Evolutionary conservation across 345 rosid species (phyloP).

Genomic region (Arabidopsis suecica): DNA sequence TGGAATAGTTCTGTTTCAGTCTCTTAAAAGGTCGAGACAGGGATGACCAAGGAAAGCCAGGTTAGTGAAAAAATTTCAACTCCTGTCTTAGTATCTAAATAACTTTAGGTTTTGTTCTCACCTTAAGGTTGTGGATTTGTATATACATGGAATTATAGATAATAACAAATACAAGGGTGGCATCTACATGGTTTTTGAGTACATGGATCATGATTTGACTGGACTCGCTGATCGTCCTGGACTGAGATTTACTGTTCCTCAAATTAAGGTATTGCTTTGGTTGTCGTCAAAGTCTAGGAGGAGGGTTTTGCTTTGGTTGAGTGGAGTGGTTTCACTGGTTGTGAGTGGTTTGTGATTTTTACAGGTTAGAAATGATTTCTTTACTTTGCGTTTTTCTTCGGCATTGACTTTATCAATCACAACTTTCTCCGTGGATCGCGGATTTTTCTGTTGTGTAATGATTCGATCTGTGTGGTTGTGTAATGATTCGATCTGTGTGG

Average conservation of each 20-base stretch:
- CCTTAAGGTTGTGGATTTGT: constrained; percentile 1
- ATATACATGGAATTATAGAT: constrained; percentile 50
- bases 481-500: constrained; percentile 9
- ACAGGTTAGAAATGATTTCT: too few species aligned
- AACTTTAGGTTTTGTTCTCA: neutral
- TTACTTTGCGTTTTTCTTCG: constrained; percentile 12
- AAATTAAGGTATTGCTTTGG: constrained; percentile 56
- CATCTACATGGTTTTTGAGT: too few species aligned
- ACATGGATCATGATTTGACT: too few species aligned
- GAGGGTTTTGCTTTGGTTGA: too few species aligned
- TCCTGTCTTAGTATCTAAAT: neutral
- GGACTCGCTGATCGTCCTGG: too few species aligned
- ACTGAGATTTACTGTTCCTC: too few species aligned
- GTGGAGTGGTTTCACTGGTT: too few species aligned
- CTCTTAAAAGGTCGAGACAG: constrained; percentile 70
- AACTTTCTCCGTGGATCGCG: constrained; percentile 5
- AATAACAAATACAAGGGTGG: constrained; percentile 93
- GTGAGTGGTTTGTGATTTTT: too few species aligned
- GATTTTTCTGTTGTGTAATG: neutral
- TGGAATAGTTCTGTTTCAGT: constrained; percentile 7
- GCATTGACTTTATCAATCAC: constrained; percentile 21
- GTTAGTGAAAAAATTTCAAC: constrained; percentile 38
- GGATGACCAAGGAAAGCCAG: constrained; percentile 89
- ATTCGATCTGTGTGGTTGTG: neutral
- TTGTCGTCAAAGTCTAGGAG: too few species aligned